Evolutionary conservation across 129 eudicot genomes (phyloP).

Genomic region (Cynara cardunculus): DNA sequence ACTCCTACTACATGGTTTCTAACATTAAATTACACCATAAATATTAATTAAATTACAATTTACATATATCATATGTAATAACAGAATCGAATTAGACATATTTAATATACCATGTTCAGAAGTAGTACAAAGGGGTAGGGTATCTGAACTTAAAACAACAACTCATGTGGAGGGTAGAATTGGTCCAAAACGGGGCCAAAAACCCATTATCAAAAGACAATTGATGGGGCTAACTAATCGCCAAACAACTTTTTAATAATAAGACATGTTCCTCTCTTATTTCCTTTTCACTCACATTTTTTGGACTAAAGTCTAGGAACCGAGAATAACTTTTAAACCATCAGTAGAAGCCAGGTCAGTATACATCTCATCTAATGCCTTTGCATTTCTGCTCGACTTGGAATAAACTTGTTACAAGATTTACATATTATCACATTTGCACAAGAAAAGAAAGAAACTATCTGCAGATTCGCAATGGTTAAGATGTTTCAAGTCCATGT

Average conservation of each 20-base stretch:
- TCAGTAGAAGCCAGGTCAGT: neutral
- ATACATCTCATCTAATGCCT: too few relatives aligned
- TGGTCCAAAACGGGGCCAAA: neutral
- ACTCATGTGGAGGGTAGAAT: neutral
- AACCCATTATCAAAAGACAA: neutral
- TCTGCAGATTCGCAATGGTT: constrained; percentile 1
- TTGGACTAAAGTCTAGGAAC: neutral
- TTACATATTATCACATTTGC: neutral
- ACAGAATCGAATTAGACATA: neutral
- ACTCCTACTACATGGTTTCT: neutral
- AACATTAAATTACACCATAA: neutral
- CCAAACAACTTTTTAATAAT: neutral
- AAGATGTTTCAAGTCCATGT: neutral
- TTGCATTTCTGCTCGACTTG: too few relatives aligned
- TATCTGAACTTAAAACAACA: neutral
- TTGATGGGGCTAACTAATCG: neutral
- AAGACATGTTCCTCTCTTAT: too few relatives aligned
- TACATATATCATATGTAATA: too few relatives aligned
- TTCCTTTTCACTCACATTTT: neutral
- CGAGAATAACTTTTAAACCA: neutral
- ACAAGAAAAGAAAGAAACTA: neutral
- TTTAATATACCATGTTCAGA: neutral
- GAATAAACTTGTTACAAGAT: too few relatives aligned
- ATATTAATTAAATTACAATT: too few relatives aligned
- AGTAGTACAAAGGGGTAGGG: neutral